These are phyloP conservation scores for Komagataella phaffii DNA, from an alignment of 805 yeast genomes.

Conservation along the genomic window DNA sequence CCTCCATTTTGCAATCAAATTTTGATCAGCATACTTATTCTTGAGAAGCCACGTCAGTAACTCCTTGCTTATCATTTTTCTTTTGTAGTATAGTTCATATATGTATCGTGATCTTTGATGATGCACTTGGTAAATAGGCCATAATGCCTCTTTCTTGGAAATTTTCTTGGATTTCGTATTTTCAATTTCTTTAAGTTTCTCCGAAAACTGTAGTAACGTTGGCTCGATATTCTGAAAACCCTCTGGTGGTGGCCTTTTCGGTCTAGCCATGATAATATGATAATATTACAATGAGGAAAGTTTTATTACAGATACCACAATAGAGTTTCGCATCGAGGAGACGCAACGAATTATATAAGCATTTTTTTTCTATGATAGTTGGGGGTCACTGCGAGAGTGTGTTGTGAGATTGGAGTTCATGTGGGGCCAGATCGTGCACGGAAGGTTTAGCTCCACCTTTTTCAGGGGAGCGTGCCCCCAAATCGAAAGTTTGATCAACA, in stretches of 20 bases:
- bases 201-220: conserved; percentile 45
- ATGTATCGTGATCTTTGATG: conserved; percentile 70
- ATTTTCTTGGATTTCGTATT: background rate
- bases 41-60: conserved; percentile 64
- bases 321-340: background rate
- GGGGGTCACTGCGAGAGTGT: background rate
- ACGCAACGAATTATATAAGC: background rate
- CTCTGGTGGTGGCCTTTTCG: conserved; percentile 49
- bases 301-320: background rate
- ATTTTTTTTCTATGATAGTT: too few relatives aligned
- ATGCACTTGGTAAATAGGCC: conserved; percentile 60
- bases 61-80: conserved; percentile 51
- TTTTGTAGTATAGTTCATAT: conserved; percentile 58
- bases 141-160: conserved; percentile 42
- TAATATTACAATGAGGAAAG: conserved; percentile 1
- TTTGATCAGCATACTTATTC: conserved; percentile 52
- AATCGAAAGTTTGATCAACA: background rate
- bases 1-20: conserved; percentile 58
- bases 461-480: background rate
- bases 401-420: background rate
- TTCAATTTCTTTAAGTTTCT: conserved; percentile 42
- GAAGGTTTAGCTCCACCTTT: background rate
- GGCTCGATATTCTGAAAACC: conserved; percentile 63
- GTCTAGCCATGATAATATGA: conserved; percentile 20
- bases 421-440: background rate